phyloP scores from a whole-genome alignment of 768 basidiomycete genomes.

The Kwoniella botswanensis region DNA sequence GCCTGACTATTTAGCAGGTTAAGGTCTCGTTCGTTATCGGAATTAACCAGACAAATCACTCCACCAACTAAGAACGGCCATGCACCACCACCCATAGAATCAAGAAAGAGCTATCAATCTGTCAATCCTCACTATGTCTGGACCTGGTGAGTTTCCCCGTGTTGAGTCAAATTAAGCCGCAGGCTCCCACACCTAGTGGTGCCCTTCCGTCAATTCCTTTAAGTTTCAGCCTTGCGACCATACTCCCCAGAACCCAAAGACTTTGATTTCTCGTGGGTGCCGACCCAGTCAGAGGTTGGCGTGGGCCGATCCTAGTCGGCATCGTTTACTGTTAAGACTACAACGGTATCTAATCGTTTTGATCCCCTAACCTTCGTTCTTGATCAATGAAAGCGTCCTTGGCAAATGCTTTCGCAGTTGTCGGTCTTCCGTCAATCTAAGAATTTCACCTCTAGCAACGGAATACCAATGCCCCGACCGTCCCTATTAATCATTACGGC shows the following conservation, averaged over 20 bases:
- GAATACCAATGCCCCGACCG: slow-evolving; percentile 83
- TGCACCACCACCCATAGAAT: too few relatives aligned
- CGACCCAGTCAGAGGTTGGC: slow-evolving; percentile 73
- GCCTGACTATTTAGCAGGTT: slow-evolving; percentile 89
- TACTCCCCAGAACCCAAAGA: slow-evolving; percentile 84
- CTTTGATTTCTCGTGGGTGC: slow-evolving; percentile 87
- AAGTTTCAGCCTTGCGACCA: slow-evolving; percentile 78
- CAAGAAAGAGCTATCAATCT: too few relatives aligned
- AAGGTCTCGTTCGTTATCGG: slow-evolving; percentile 93
- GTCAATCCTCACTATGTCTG: too few relatives aligned
- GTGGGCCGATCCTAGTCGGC: slow-evolving; percentile 75
- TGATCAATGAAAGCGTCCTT: slow-evolving; percentile 85
- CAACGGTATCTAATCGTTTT: slow-evolving; percentile 83
- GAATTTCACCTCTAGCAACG: slow-evolving; percentile 84
- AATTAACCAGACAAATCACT: slow-evolving; percentile 98
- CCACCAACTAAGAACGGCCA: too few relatives aligned
- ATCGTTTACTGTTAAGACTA: slow-evolving; percentile 86
- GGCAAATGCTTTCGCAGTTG: slow-evolving; percentile 83
- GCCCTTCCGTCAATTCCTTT: slow-evolving; percentile 84
- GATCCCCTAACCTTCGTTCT: slow-evolving; percentile 84
- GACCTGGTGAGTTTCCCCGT: slow-evolving; percentile 38
- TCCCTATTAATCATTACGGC: slow-evolving; percentile 80
- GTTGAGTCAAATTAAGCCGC: slow-evolving; percentile 74
- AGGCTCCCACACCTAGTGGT: slow-evolving; percentile 80
- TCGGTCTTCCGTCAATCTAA: slow-evolving; percentile 81